Evolutionary conservation across 2,329 filamentous ascomycete species (phyloP).

Genomic region (Dactylonectria estremocensis): DNA sequence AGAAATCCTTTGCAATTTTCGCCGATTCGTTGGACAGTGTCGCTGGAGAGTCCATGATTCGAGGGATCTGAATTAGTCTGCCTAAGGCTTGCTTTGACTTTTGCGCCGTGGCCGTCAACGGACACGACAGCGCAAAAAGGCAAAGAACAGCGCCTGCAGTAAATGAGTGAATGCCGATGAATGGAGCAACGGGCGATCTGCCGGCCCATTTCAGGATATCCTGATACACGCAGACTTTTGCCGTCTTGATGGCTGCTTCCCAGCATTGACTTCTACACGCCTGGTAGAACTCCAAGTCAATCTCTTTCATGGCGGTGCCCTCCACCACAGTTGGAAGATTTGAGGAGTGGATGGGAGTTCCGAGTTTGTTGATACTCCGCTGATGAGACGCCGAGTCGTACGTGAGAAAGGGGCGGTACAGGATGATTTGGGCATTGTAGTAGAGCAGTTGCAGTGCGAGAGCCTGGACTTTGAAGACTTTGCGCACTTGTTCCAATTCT

Average conservation of each 20-base stretch:
- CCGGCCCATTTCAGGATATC: neutral
- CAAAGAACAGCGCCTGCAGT: neutral
- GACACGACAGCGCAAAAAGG: neutral
- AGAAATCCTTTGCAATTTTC: neutral
- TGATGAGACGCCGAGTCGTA: neutral
- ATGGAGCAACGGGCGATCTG: neutral
- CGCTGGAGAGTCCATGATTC: neutral
- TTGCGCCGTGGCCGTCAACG: neutral
- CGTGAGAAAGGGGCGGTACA: neutral
- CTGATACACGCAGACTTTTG: neutral
- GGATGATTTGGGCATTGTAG: neutral
- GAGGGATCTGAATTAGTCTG: neutral
- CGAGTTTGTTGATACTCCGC: neutral
- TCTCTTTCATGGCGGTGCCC: neutral
- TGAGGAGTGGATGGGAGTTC: neutral
- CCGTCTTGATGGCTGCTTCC: neutral
- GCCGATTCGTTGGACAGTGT: neutral
- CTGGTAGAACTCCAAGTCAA: neutral
- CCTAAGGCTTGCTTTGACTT: neutral
- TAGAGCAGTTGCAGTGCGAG: neutral
- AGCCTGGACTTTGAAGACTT: neutral
- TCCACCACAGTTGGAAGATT: neutral
- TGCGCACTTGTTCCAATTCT: neutral
- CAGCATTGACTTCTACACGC: neutral
- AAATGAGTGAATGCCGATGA: neutral